phyloP scores from a whole-genome alignment of 163 green algal genomes.

The Volvox carteri region DNA sequence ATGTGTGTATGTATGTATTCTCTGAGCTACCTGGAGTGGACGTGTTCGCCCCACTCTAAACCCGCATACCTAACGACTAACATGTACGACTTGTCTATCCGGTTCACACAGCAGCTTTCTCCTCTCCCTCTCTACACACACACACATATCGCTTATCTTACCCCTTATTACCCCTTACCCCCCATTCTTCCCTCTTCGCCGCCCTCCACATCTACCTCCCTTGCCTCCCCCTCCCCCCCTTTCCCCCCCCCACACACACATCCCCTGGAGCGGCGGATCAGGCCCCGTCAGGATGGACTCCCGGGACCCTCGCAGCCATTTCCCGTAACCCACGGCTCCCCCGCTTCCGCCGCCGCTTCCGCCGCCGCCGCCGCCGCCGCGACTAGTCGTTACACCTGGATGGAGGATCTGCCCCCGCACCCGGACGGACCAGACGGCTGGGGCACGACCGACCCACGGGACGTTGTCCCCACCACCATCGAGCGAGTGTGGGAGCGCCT shows the following conservation, averaged over 20 bases:
- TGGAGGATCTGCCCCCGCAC: constrained; percentile 46
- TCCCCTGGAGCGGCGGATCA: no score
- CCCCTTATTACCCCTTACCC: no score
- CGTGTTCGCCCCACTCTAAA: no score
- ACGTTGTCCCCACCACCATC: constrained; percentile 8
- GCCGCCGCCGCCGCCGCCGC: not conserved
- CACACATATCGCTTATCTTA: no score
- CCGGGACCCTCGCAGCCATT: constrained; percentile 58
- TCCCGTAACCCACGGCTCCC: no score
- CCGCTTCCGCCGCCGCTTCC: no score
- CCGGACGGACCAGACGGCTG: constrained; percentile 39
- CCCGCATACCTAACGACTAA: no score
- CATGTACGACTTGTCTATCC: no score
- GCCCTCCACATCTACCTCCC: not conserved
- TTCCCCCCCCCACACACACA: not conserved
- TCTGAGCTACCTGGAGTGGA: no score
- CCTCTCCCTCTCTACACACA: no score
- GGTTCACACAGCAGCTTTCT: no score
- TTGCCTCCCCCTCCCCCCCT: not conserved
- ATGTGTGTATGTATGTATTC: no score
- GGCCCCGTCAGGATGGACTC: constrained; percentile 53
- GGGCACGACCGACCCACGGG: constrained; percentile 12
- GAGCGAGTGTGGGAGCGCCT: constrained; percentile 56
- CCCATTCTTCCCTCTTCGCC: not conserved
- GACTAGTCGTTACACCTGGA: constrained; percentile 31